Evolutionary conservation across 768 basidiomycete species (phyloP), one percentile per base, ranked within the genome.

Genomic region (Suillus subaureus): DNA sequence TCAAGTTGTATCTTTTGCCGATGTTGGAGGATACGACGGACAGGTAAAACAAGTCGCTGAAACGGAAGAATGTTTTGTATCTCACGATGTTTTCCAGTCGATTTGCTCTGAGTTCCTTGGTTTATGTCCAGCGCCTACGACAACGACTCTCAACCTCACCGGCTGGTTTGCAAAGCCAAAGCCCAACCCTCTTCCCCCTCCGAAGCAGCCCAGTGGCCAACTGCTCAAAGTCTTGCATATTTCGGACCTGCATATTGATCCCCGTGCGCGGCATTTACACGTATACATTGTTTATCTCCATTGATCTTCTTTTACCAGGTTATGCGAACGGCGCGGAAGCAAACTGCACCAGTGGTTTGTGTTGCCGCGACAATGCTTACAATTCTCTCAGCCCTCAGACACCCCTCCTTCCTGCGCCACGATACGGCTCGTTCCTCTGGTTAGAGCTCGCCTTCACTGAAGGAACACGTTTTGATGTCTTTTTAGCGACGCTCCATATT

Each of bases 91-190:
- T 52, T n/a, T 61, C 16, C 60, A 88, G 88, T 76, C 83, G 49
- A 73, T 90, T 55, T 91, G 89, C 73, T 77, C 86, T 49, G 84
- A 86, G 72, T 89, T 90, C 73, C 74, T 89, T 16, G 64, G 74
- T 21, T 69, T 84, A 64, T 91, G 91, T 70, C 77, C 88, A 6
- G 77, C 82, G 23, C 87, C 89, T 11, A 80, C 84, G 0, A 84
- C 89, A 2, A 75, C 86, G 8, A 81, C 88, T 4, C 79, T 93
- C 68, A 83, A 93, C 71, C 71, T 88, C 40, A 87, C 84, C 1
- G 78, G 78, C 15, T 93, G 91, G 88, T 93, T 93, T 75, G 79
- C 84, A 35, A 93, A 91, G 74, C 89, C 90, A 3, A 93, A 93
- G 72, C 91, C 91, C 1, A 82, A 83, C 35, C 87, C 87, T 5